Conservation (phyloP, 106 monocot genomes). For the Acanthochlamys bracteata region DNA sequence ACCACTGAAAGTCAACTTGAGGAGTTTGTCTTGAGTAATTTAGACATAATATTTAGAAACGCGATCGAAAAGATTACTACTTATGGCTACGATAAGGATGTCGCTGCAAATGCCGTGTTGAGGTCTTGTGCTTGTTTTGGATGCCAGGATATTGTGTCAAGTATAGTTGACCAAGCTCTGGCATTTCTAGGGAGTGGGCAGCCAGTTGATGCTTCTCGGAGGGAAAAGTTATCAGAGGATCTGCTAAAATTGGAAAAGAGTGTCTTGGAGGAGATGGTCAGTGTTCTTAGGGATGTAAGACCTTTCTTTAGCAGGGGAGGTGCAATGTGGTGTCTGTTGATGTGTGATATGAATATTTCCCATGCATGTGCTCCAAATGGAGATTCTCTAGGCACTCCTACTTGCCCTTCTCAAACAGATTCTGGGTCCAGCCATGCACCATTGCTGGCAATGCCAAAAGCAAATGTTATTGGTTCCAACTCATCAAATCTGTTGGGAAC, state of each 20-base stretch:
- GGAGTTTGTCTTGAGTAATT: slow-evolving; percentile 49
- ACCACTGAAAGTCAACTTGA: slow-evolving; percentile 57
- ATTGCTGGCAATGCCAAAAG: neutral
- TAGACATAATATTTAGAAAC: slow-evolving; percentile 47
- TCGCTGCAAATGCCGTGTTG: slow-evolving; percentile 49
- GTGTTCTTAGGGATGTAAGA: slow-evolving; percentile 44
- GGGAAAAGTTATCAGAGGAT: slow-evolving; percentile 44
- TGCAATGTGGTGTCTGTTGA: slow-evolving; percentile 85
- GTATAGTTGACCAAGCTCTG: slow-evolving; percentile 69
- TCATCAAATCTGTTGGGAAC: neutral
- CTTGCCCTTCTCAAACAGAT: slow-evolving; percentile 14
- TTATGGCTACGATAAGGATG: slow-evolving; percentile 61
- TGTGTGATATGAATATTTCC: slow-evolving; percentile 74
- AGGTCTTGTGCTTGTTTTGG: slow-evolving; percentile 40
- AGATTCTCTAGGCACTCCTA: slow-evolving; percentile 14
- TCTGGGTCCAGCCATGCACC: slow-evolving; percentile 5
- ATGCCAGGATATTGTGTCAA: slow-evolving; percentile 45
- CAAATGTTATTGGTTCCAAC: slow-evolving; percentile 1
- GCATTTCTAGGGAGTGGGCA: slow-evolving; percentile 38
- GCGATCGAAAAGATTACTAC: slow-evolving; percentile 48
- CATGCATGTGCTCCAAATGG: slow-evolving; percentile 58
- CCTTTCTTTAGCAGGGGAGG: slow-evolving; percentile 72
- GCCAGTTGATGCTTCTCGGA: slow-evolving; percentile 26
- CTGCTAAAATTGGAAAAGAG: slow-evolving; percentile 49
- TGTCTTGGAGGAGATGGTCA: slow-evolving; percentile 67